These are phyloP conservation scores for Coelastrella sp. DNA, from an alignment of 139 green algal genomes.

Conservation along the genomic window DNA sequence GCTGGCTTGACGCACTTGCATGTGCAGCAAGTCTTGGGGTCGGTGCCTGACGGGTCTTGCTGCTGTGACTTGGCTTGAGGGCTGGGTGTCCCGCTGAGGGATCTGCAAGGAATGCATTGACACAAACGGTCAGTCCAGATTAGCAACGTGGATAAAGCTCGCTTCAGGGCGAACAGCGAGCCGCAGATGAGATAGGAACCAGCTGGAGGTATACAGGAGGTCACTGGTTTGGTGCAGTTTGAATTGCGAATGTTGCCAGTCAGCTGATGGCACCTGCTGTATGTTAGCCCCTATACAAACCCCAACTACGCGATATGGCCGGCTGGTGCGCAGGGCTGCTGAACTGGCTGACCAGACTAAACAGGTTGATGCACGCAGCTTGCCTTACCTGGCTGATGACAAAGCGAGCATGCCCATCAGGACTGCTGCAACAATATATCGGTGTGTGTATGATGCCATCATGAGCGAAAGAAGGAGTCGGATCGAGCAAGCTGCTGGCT, in stretches of 20 bases:
- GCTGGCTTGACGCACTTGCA: constrained; percentile 28
- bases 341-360: neutral
- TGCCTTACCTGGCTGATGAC: neutral
- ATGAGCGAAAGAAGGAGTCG: neutral
- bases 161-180: too few relatives aligned
- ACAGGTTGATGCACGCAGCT: neutral
- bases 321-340: neutral
- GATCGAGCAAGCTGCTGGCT: neutral
- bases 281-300: too few relatives aligned
- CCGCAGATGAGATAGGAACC: too few relatives aligned
- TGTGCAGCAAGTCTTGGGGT: constrained; percentile 28
- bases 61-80: neutral
- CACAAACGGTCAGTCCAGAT: too few relatives aligned
- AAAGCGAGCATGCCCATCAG: neutral
- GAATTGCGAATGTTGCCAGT: too few relatives aligned
- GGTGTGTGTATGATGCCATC: neutral
- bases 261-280: too few relatives aligned
- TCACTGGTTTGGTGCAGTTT: too few relatives aligned
- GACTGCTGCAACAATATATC: neutral
- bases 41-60: neutral
- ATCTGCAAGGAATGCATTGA: too few relatives aligned
- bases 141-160: too few relatives aligned
- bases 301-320: neutral
- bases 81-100: neutral
- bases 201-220: too few relatives aligned